phyloP scores from a whole-genome alignment of 108 stramenopile genomes.

The Pseudonitzschia multistriata region DNA sequence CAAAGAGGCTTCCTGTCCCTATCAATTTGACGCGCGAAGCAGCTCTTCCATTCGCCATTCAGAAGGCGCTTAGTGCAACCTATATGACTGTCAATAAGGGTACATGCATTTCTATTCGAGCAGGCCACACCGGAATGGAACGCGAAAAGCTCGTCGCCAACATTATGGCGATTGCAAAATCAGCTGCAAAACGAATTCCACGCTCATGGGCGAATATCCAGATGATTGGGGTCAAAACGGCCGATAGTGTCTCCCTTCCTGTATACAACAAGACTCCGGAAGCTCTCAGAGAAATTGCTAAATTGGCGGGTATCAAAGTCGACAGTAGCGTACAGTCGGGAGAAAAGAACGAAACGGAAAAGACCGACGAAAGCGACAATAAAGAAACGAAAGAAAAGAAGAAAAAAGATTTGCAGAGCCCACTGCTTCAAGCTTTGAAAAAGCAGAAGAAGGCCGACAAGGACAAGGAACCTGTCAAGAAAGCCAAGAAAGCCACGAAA shows the following conservation, averaged over 20 bases:
- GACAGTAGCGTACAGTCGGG: slow-evolving; percentile 4
- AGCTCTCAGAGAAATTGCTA: slow-evolving; percentile 58
- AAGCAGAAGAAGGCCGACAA: slow-evolving; percentile 56
- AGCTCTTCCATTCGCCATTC: slow-evolving; percentile 66
- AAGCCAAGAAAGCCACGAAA: slow-evolving; percentile 13
- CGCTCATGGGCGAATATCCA: slow-evolving; percentile 88
- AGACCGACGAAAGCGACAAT: slow-evolving; percentile 23
- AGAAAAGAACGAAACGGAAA: slow-evolving; percentile 3
- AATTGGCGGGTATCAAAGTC: slow-evolving; percentile 39
- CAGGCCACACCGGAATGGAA: slow-evolving; percentile 81
- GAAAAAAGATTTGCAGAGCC: slow-evolving; percentile 38
- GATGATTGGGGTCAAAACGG: slow-evolving; percentile 79
- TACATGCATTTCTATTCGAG: slow-evolving; percentile 78
- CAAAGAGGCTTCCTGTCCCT: slow-evolving; percentile 90
- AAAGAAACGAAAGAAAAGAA: slow-evolving; percentile 24
- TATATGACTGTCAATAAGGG: slow-evolving; percentile 75
- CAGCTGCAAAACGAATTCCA: slow-evolving; percentile 69
- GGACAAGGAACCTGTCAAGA: slow-evolving; percentile 6
- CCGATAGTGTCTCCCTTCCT: slow-evolving; percentile 74
- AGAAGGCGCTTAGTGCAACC: slow-evolving; percentile 61
- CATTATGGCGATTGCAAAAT: slow-evolving; percentile 51
- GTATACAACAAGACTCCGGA: slow-evolving; percentile 82
- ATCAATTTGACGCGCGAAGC: slow-evolving; percentile 67
- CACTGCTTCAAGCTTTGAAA: slow-evolving; percentile 76
- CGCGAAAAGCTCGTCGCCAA: slow-evolving; percentile 68